Conservation (phyloP, 1,284 basidiomycete genomes). For the Ustilago bromivora region DNA sequence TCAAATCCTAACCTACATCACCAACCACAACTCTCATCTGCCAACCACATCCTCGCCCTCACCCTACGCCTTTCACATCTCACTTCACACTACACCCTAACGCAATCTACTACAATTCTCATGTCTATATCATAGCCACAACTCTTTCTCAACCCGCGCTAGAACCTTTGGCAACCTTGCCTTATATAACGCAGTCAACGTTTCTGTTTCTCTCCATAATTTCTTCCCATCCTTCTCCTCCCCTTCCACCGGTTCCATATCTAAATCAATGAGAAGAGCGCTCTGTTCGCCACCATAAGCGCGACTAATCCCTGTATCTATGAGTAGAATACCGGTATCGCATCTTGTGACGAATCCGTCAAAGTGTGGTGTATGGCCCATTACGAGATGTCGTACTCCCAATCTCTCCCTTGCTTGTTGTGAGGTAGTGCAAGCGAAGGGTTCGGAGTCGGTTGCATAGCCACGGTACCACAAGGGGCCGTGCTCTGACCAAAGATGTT, state of each 20-base stretch:
- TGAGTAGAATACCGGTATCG: slow-evolving; percentile 51
- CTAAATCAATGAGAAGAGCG: slow-evolving; percentile 61
- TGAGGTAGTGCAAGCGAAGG: slow-evolving; percentile 47
- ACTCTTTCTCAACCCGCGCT: not conserved
- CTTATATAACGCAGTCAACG: slow-evolving; percentile 49
- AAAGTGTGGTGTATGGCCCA: slow-evolving; percentile 67
- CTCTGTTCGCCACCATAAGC: slow-evolving; percentile 66
- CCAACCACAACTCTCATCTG: slow-evolving; percentile 33
- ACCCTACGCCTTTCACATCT: slow-evolving; percentile 20
- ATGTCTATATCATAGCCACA: slow-evolving; percentile 21
- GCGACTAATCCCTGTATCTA: slow-evolving; percentile 66
- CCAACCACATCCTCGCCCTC: slow-evolving; percentile 20
- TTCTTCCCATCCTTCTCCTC: slow-evolving; percentile 1
- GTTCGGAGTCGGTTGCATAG: slow-evolving; percentile 53
- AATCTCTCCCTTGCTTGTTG: slow-evolving; percentile 21
- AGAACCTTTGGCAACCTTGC: slow-evolving; percentile 43
- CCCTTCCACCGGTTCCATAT: slow-evolving; percentile 22
- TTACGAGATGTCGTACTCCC: slow-evolving; percentile 47
- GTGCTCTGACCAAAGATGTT: slow-evolving; percentile 43
- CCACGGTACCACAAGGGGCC: slow-evolving; percentile 68
- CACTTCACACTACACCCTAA: not conserved
- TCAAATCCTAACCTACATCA: slow-evolving; percentile 17
- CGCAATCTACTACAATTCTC: not conserved
- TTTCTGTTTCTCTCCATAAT: slow-evolving; percentile 37
- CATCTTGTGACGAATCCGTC: slow-evolving; percentile 63